A percentile compares a stretch with the other conserved stretches of the same genome.
These are phyloP conservation scores for Amanita brunnescens DNA, from an alignment of 768 basidiomycete genomes.

Conservation along the genomic window DNA sequence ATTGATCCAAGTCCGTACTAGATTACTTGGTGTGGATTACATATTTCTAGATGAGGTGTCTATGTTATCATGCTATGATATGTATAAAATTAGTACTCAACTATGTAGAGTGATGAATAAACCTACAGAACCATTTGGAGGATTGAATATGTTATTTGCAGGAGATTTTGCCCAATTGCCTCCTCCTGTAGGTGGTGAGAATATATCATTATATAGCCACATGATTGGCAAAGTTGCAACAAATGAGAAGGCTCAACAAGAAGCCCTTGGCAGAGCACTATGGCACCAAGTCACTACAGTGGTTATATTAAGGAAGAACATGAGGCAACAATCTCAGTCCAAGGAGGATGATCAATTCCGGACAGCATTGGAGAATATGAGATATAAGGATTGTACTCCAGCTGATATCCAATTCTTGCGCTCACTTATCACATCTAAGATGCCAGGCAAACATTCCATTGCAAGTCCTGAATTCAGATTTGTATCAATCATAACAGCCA, in stretches of 20 bases:
- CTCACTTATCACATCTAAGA: conserved; percentile 10
- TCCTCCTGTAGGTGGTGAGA: conserved; percentile 11
- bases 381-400: conserved; percentile 22
- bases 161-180: conserved; percentile 25
- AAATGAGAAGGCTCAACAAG: conserved; percentile 8
- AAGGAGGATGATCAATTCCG: conserved; percentile 18
- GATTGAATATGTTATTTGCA: conserved; percentile 23
- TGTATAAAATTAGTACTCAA: conserved; percentile 16
- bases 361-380: conserved; percentile 22
- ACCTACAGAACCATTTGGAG: conserved; percentile 16
- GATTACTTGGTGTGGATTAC: conserved; percentile 19
- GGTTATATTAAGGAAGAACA: conserved; percentile 26
- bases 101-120: conserved; percentile 13
- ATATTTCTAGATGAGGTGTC: conserved; percentile 29
- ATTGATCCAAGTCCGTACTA: too few relatives aligned
- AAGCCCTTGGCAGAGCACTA: conserved; percentile 17
- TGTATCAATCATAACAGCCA: conserved; percentile 26
- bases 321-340: conserved; percentile 19
- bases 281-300: conserved; percentile 29
- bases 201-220: conserved; percentile 9
- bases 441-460: too few relatives aligned
- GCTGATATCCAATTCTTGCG: conserved; percentile 19
- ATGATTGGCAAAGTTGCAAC: background rate
- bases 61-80: conserved; percentile 21
- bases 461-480: conserved; percentile 15